These are phyloP conservation scores for Eutrema yunnanense DNA, from an alignment of 345 rosid species.

Conservation along the genomic window DNA sequence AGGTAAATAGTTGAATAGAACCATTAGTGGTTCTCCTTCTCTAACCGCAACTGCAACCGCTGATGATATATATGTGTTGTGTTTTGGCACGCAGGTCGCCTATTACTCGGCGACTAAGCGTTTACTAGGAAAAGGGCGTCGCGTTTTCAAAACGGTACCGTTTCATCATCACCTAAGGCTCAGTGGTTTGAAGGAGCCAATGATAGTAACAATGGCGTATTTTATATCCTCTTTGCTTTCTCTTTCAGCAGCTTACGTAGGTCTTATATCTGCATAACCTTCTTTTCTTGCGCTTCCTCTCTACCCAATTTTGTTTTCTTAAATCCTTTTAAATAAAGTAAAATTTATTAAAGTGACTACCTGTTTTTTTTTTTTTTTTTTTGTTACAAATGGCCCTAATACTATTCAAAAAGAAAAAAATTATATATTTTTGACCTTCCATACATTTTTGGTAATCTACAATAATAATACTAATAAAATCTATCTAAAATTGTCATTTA, in stretches of 20 bases:
- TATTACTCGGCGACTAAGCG: constrained; percentile 23
- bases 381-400: background rate
- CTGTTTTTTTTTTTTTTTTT: background rate
- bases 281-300: background rate
- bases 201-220: constrained; percentile 29
- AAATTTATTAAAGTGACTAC: background rate
- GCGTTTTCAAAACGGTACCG: constrained; percentile 23
- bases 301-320: background rate
- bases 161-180: constrained; percentile 32
- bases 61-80: background rate
- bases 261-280: constrained; percentile 27
- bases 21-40: background rate
- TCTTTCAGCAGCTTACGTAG: constrained; percentile 30
- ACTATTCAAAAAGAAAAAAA: background rate
- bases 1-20: constrained; percentile 36
- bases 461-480: background rate
- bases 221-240: constrained; percentile 27
- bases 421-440: background rate
- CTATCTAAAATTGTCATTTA: background rate
- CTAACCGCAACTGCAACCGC: background rate
- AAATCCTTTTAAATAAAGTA: background rate
- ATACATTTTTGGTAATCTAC: background rate
- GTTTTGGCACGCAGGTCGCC: constrained; percentile 9
- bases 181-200: constrained; percentile 22
- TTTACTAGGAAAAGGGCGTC: constrained; percentile 21